Conservation (phyloP, 163 green algal species). For the Smithsoniella earleae region DNA sequence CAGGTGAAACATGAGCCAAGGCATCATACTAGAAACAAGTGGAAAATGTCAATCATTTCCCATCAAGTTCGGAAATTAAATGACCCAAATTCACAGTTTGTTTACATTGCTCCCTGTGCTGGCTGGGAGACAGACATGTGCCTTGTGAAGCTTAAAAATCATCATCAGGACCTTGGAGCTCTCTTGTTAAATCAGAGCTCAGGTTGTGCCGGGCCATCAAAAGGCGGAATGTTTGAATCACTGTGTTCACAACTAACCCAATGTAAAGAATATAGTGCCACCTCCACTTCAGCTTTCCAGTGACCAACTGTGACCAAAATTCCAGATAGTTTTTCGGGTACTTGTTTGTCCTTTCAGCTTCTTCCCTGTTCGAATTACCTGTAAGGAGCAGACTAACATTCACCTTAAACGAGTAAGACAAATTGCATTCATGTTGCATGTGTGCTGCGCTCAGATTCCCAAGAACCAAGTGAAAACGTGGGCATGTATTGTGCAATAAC, state of each 20-base stretch:
- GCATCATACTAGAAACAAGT: too few species aligned
- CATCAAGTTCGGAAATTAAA: too few species aligned
- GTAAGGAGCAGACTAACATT: too few species aligned
- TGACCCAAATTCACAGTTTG: neutral
- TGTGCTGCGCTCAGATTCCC: neutral
- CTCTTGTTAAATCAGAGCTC: too few species aligned
- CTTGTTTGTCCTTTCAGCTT: neutral
- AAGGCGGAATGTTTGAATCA: neutral
- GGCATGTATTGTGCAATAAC: neutral
- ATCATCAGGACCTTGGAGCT: too few species aligned
- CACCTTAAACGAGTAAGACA: too few species aligned
- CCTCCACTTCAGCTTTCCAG: conserved; percentile 1
- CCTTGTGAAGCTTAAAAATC: too few species aligned
- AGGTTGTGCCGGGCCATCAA: too few species aligned
- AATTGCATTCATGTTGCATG: neutral
- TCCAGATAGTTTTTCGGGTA: neutral
- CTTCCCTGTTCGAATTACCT: too few species aligned
- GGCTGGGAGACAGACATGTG: too few species aligned
- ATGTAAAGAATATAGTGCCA: conserved; percentile 14
- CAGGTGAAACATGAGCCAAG: too few species aligned
- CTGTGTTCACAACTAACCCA: neutral
- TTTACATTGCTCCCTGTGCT: neutral
- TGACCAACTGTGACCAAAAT: conserved; percentile 1
- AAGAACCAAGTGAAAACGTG: neutral
- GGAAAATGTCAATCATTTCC: too few species aligned